Evolutionary conservation across 2,329 filamentous ascomycete species (phyloP).

Genomic region (Calonectria pseudoreteaudii): DNA sequence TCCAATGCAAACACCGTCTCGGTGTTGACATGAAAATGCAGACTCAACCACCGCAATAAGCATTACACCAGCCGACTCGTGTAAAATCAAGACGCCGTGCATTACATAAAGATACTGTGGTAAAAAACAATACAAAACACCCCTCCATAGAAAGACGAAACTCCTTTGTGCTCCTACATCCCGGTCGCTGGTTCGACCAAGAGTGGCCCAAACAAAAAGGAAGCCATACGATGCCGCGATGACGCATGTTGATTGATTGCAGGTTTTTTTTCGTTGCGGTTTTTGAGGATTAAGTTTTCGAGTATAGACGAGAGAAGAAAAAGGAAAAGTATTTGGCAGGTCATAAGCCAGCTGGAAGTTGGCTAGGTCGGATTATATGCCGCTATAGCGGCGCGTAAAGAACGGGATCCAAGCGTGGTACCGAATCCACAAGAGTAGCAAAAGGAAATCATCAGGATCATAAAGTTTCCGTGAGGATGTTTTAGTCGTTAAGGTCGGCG

Average conservation of each 20-base stretch:
- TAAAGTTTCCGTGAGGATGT: constrained; percentile 44
- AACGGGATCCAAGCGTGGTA: constrained; percentile 30
- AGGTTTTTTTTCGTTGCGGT: constrained; percentile 31
- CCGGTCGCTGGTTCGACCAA: constrained; percentile 32
- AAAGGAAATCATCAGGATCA: constrained; percentile 46
- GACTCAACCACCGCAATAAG: constrained; percentile 34
- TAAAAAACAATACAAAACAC: constrained; percentile 18
- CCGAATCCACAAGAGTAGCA: constrained; percentile 25
- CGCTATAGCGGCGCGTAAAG: constrained; percentile 31
- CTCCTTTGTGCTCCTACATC: constrained; percentile 35
- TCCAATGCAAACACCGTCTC: constrained; percentile 23
- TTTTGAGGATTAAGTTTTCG: constrained; percentile 24
- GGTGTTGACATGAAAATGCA: constrained; percentile 16
- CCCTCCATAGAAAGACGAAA: constrained; percentile 34
- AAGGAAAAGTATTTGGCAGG: constrained; percentile 31
- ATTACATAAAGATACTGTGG: constrained; percentile 17
- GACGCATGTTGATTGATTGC: constrained; percentile 26
- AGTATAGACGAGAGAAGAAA: constrained; percentile 25
- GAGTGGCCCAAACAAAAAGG: constrained; percentile 29
- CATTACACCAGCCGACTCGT: constrained; percentile 36
- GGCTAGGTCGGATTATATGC: constrained; percentile 38
- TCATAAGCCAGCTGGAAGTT: constrained; percentile 36
- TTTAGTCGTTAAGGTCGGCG: constrained; percentile 39
- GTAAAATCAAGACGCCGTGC: constrained; percentile 20
- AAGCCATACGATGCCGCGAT: constrained; percentile 25